Percentiles rank a stretch among this genome's conserved stretches.
Evolutionary conservation across 306 rosid genomes (phyloP).

Genomic region (Lathyrus oleraceus): DNA sequence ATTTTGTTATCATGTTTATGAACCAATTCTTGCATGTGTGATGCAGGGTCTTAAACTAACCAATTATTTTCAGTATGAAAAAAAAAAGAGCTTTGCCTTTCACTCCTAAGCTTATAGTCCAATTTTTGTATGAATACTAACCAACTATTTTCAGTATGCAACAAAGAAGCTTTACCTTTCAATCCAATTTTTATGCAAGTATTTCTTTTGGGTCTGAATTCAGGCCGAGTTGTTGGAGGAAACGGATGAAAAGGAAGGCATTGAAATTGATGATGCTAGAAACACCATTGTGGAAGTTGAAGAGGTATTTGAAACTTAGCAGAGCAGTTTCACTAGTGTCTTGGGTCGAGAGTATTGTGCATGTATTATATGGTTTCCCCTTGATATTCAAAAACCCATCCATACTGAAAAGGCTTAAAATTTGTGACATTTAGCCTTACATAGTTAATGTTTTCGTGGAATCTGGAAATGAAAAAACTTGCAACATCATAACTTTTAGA

Average conservation of each 20-base stretch:
- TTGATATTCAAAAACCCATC: too few relatives aligned
- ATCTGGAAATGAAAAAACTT: conserved; percentile 17
- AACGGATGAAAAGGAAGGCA: conserved; percentile 56
- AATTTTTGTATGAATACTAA: not conserved
- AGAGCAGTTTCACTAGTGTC: not conserved
- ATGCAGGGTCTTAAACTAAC: not conserved
- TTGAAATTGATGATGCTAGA: conserved; percentile 77
- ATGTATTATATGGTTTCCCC: not conserved
- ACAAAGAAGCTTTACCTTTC: too few relatives aligned
- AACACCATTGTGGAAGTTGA: conserved; percentile 62
- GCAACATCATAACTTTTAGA: not conserved
- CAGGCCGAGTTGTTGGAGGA: conserved; percentile 76
- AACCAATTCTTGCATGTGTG: not conserved
- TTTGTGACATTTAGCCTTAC: conserved; percentile 1
- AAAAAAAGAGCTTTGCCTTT: not conserved
- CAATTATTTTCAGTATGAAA: not conserved
- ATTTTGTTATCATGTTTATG: conserved; percentile 6
- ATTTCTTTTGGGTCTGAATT: not conserved
- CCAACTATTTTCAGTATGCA: too few relatives aligned
- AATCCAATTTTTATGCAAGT: too few relatives aligned
- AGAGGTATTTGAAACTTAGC: conserved; percentile 45
- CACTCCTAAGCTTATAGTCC: not conserved
- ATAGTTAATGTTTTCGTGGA: conserved; percentile 19
- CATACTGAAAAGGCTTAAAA: conserved; percentile 14
- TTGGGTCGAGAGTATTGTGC: conserved; percentile 24